A percentile compares a stretch with the other conserved stretches of the same genome.
Evolutionary conservation across 2,329 filamentous ascomycete genomes (phyloP).

Genomic region (Exophiala alcalophila): DNA sequence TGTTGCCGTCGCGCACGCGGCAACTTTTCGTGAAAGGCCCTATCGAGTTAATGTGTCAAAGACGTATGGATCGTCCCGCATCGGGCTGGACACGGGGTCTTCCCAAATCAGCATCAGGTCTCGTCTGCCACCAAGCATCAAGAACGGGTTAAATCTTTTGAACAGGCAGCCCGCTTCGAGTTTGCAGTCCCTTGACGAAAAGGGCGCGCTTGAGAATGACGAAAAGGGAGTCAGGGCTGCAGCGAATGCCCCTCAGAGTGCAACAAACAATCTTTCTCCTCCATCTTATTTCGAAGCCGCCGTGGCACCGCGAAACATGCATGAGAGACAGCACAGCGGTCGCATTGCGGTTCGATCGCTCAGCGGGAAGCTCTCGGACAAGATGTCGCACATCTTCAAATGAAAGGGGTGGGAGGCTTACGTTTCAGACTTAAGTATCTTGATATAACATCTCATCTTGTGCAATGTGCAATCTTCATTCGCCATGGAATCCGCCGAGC

Average conservation of each 20-base stretch:
- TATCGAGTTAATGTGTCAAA: conserved; percentile 10
- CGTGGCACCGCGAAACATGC: background rate
- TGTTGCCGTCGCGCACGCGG: conserved; percentile 25
- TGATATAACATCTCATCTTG: too few species aligned
- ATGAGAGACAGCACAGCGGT: background rate
- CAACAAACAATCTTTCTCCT: background rate
- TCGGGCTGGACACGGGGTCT: background rate
- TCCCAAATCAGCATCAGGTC: background rate
- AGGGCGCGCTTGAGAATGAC: conserved; percentile 2
- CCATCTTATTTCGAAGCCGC: conserved; percentile 13
- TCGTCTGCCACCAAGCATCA: background rate
- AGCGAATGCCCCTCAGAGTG: background rate
- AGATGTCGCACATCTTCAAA: conserved; percentile 5
- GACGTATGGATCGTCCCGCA: background rate
- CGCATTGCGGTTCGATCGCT: conserved; percentile 1
- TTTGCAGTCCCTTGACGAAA: background rate
- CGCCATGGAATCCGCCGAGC: too few species aligned
- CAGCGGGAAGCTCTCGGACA: conserved; percentile 4
- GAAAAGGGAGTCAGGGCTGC: background rate
- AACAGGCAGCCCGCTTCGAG: background rate
- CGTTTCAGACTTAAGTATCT: too few species aligned
- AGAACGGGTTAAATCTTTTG: background rate
- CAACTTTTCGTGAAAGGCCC: conserved; percentile 28
- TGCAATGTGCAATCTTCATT: too few species aligned
- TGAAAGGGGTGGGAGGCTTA: conserved; percentile 1